Percentiles rank a stretch among this genome's conserved stretches.
These are phyloP conservation scores for Isatis lusitanica DNA, from an alignment of 441 rosid species.

Conservation along the genomic window DNA sequence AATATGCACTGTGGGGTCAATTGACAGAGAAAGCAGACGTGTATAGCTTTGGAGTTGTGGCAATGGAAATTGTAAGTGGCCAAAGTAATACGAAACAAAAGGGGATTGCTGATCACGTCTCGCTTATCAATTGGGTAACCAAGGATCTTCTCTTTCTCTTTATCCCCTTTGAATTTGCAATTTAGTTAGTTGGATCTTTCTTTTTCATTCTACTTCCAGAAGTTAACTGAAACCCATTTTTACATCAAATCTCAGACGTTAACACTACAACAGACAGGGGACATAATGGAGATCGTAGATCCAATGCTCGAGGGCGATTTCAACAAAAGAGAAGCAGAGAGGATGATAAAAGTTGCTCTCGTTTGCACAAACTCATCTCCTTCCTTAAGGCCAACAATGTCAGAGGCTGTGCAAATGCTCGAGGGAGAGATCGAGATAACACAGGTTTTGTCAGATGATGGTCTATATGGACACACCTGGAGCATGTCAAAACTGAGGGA, in stretches of 20 bases:
- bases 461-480: conserved; percentile 9
- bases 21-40: conserved; percentile 51
- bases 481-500: neutral
- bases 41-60: conserved; percentile 49
- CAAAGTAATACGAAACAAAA: conserved; percentile 29
- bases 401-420: conserved; percentile 62
- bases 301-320: conserved; percentile 16
- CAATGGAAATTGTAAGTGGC: conserved; percentile 45
- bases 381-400: conserved; percentile 61
- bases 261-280: conserved; percentile 19
- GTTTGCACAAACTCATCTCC: conserved; percentile 62
- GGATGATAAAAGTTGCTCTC: conserved; percentile 50
- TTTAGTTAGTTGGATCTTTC: neutral
- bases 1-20: conserved; percentile 45
- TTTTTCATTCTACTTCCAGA: too few species aligned
- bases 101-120: conserved; percentile 26
- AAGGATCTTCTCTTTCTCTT: neutral
- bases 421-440: conserved; percentile 48
- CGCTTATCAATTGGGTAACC: conserved; percentile 51
- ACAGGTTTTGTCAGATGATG: conserved; percentile 39
- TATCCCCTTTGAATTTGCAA: neutral
- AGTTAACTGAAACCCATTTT: neutral
- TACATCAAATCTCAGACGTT: neutral
- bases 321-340: neutral
- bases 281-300: conserved; percentile 20